Conservation (phyloP, 768 basidiomycete species). For the Mycena filopes region DNA sequence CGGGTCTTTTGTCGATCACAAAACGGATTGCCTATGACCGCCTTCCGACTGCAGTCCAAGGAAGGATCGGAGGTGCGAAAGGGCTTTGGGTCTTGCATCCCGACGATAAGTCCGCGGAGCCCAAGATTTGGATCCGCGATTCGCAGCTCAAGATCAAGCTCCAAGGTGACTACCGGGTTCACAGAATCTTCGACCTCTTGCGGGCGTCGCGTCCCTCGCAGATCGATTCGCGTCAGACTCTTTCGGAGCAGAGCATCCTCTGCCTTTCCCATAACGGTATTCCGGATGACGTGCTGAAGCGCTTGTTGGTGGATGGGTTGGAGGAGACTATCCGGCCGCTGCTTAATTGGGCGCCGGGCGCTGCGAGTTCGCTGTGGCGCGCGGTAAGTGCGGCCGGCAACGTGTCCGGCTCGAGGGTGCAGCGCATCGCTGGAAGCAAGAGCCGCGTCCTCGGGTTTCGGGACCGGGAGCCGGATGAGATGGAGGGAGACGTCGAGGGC, state of each 20-base stretch:
- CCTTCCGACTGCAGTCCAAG: conserved; percentile 68
- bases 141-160: conserved; percentile 73
- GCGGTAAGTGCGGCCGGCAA: conserved; percentile 59
- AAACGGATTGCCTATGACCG: conserved; percentile 44
- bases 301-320: conserved; percentile 63
- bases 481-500: conserved; percentile 47
- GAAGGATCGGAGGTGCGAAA: conserved; percentile 67
- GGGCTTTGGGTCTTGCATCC: conserved; percentile 71
- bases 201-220: conserved; percentile 55
- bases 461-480: conserved; percentile 38
- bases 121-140: conserved; percentile 68
- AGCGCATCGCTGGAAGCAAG: conserved; percentile 56
- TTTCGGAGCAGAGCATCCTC: conserved; percentile 67
- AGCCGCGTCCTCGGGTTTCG: conserved; percentile 65
- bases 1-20: conserved; percentile 57
- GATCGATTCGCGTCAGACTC: conserved; percentile 42
- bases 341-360: conserved; percentile 56
- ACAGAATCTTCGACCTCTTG: conserved; percentile 73
- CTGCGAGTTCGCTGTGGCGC: conserved; percentile 61
- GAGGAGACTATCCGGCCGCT: conserved; percentile 59
- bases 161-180: conserved; percentile 48
- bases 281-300: conserved; percentile 51
- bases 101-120: conserved; percentile 48
- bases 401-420: conserved; percentile 56
- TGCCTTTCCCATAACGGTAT: conserved; percentile 74